Evolutionary conservation across 2,329 filamentous ascomycete genomes (phyloP), one percentile per base, ranked within the genome.

Genomic region (Diplodia seriata): DNA sequence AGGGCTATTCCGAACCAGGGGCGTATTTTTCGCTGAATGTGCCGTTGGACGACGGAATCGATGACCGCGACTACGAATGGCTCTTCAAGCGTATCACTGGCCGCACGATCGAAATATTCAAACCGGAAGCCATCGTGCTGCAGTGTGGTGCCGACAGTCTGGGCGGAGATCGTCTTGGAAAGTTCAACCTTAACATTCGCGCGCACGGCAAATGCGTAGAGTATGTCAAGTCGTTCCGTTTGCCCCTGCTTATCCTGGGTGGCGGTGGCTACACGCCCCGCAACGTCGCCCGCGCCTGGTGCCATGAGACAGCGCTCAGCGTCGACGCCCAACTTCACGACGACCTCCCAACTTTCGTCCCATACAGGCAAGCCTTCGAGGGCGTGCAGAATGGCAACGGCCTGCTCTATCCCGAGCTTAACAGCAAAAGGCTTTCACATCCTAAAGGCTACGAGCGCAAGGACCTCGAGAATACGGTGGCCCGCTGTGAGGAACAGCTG

Each of bases 61-160:
- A 93, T 59, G 94, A 97, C 76, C 89, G 91, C 68, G 92, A 96
- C 76, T 99, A 98, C 81, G 88, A 89, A 70, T 86, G 86, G 78
- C 88, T 99, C 20, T 99, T 97, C 82, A 88, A 93, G 75, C 88
- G 85, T 43, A 88, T 98, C 71, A 90, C 97, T 68, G 88, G 89
- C 68, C 87, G 88, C 68, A 91, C 92, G 68, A 88, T 97, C 64
- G 87, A 91, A 56, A 90, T 89, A 70, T 99, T 96, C 82, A 89
- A 89, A n/a, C 95, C 95, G 0, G 88, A 89, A 63, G 94, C 93
- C 54, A 97, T 99, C 74, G 94, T 96, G 7, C 85, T 99, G 1
- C 95, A 99, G 80, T 98, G 95, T 76, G 95, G 95, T 68, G 95
- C 94, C 54, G 95, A 99, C 83, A 96, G 92, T 50, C 86, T 99